A percentile compares a stretch with the other conserved stretches of the same genome.
phyloP scores from a whole-genome alignment of 2,329 filamentous ascomycete genomes.

The Camillea tinctor region DNA sequence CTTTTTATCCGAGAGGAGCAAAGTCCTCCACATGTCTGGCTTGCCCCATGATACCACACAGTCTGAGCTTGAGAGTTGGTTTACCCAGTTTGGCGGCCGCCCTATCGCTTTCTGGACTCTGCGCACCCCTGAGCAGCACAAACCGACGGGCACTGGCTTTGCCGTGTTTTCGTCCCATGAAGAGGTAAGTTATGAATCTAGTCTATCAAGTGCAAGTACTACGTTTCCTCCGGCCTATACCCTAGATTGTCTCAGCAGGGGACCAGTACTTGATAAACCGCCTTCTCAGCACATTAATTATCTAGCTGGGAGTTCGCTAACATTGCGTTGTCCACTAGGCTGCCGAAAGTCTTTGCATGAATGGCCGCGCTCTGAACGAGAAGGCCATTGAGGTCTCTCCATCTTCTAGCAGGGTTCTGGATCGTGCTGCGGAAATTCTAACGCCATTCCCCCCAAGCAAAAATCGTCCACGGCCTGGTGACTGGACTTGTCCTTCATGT shows the following conservation, averaged over 20 bases:
- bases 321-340: slow-evolving; percentile 55
- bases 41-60: slow-evolving; percentile 97
- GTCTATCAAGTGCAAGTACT: not conserved
- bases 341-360: slow-evolving; percentile 98
- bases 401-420: slow-evolving; percentile 92
- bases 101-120: slow-evolving; percentile 99
- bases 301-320: slow-evolving; percentile 2
- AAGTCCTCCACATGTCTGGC: slow-evolving; percentile 96
- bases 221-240: too few species aligned
- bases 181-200: slow-evolving; percentile 67
- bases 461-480: slow-evolving; percentile 93
- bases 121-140: slow-evolving; percentile 96
- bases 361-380: slow-evolving; percentile 94
- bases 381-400: slow-evolving; percentile 99
- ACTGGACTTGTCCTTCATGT: slow-evolving; percentile 98
- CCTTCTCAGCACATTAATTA: not conserved
- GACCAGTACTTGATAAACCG: not conserved
- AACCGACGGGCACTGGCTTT: slow-evolving; percentile 97
- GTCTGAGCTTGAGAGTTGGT: slow-evolving; percentile 98
- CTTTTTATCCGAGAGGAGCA: slow-evolving; percentile 93
- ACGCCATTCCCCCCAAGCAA: slow-evolving; percentile 98
- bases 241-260: not conserved
- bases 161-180: slow-evolving; percentile 98
- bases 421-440: slow-evolving; percentile 91
- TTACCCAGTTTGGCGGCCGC: slow-evolving; percentile 95